Conservation (phyloP, 2,329 filamentous ascomycete genomes). For the Dryadomyces sulphureus region DNA sequence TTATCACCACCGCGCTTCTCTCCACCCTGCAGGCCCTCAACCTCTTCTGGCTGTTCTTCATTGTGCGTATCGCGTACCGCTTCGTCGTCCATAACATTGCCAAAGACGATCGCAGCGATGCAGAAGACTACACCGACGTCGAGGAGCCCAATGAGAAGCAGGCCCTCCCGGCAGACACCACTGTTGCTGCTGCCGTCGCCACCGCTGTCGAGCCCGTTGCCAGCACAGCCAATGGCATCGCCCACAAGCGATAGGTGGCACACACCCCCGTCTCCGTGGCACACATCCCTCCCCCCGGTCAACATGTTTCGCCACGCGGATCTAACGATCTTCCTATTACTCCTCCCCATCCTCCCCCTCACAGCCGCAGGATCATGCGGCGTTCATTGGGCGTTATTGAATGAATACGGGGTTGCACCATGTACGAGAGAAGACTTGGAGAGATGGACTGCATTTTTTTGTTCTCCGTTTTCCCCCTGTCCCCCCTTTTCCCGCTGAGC, state of each 20-base stretch:
- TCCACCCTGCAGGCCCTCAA: slow-evolving; percentile 59
- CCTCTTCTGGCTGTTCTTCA: slow-evolving; percentile 69
- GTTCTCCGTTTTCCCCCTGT: background rate
- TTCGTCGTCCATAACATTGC: slow-evolving; percentile 47
- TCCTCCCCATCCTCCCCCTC: background rate
- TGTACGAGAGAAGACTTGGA: background rate
- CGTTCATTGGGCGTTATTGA: slow-evolving; percentile 3
- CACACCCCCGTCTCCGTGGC: too few species aligned
- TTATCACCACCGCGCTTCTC: slow-evolving; percentile 52
- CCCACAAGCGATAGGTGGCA: slow-evolving; percentile 8
- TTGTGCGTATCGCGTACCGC: slow-evolving; percentile 58
- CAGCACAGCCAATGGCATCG: slow-evolving; percentile 13
- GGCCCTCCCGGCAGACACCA: slow-evolving; percentile 11
- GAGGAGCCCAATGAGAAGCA: slow-evolving; percentile 16
- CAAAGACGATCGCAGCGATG: slow-evolving; percentile 59
- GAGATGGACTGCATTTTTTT: background rate
- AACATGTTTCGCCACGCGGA: too few species aligned
- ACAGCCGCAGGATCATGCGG: background rate
- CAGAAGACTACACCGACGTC: slow-evolving; percentile 48
- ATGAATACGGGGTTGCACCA: background rate
- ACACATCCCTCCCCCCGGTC: too few species aligned
- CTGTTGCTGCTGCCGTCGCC: background rate
- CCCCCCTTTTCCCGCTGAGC: background rate
- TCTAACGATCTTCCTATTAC: background rate
- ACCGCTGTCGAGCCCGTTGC: background rate